Base-by-base conservation (phyloP, 148 eudicot genomes). In the Silene conica region DNA sequence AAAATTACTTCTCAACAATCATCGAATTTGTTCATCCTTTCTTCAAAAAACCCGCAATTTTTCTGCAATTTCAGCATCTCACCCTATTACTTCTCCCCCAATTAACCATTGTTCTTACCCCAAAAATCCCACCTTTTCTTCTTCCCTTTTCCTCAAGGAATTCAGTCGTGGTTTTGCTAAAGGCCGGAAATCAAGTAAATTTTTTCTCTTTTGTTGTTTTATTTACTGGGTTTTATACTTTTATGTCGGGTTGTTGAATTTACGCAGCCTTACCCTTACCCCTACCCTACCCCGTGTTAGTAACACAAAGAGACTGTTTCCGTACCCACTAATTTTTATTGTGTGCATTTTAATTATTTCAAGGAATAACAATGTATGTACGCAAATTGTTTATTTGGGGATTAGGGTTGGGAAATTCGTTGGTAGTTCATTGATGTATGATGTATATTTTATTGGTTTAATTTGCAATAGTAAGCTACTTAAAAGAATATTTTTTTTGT, bases 91-190 rank as follows among this genome's bases (percentile, higher is more conserved):
- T 54, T 73, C 79, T 34, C 41, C 13, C 74, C 70, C 34, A 59
- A 54, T 25, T 59, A 57, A 63, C 59, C 76, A 78, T 46, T 31
- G 45, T 60, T 70, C 76, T 63, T 66, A 76, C 69, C 73, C 18
- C 10, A 20, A 52, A 19, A 6, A 7, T 61, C 73, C 84, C 58
- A 41, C 31, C 73, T 74, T 76, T n/a, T 82, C 86, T 56, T 70
- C 74, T 41, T 25, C 76, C 34, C 65, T 60, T 75, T 85, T 82
- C 66, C 41, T 72, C 66, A 70, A 52, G 60, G 80, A 85, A 46
- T 72, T 58, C 63, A 83, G 86, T 14, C 84, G 98, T 67, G 67
- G 82, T 76, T 90, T 85, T 38, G 97, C 97, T 73, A 91, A 89
- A 85, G 87, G 85, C 16, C 87, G 92, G 75, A 89, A 91, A 18